Evolutionary conservation across 371 early-diverging fungal genomes (phyloP).

Genomic region (Chytridium lagenaria): DNA sequence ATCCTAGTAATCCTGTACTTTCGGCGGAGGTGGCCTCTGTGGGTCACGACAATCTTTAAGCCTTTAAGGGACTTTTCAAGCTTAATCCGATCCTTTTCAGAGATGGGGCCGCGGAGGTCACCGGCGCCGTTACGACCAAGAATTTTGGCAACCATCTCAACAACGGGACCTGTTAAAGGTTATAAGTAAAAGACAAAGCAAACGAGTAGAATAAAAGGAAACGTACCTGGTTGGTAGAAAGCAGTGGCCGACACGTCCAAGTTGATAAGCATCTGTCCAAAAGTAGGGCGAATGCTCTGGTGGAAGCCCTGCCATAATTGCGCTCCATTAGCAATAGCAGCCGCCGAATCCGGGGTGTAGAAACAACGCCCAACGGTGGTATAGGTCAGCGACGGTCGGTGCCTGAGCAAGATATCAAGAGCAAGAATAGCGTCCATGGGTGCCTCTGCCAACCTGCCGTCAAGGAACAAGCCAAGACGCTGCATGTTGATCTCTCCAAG

Average conservation of each 20-base stretch:
- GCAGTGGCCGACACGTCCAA: conserved; percentile 86
- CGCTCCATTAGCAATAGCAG: conserved; percentile 70
- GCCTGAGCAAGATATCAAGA: conserved; percentile 80
- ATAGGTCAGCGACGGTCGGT: conserved; percentile 71
- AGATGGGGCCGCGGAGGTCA: conserved; percentile 66
- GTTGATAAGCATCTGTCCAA: conserved; percentile 76
- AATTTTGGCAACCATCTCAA: conserved; percentile 63
- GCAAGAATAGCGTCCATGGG: conserved; percentile 74
- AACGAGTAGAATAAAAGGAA: conserved; percentile 27
- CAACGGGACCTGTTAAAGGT: conserved; percentile 48
- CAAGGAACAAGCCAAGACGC: conserved; percentile 50
- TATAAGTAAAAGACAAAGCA: not conserved
- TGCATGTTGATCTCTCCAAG: conserved; percentile 58
- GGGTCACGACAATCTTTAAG: conserved; percentile 71
- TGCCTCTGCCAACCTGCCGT: conserved; percentile 44
- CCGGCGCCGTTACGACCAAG: conserved; percentile 62
- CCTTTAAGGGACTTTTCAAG: conserved; percentile 74
- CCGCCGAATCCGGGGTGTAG: conserved; percentile 73
- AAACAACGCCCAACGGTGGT: conserved; percentile 85
- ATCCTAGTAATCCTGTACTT: conserved; percentile 71
- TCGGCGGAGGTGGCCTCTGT: conserved; percentile 71
- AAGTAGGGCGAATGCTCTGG: conserved; percentile 78
- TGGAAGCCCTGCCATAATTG: conserved; percentile 93
- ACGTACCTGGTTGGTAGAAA: conserved; percentile 76
- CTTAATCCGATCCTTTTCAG: conserved; percentile 64